Base-by-base conservation (phyloP, 371 early-diverging fungal genomes). In the Circinella minor region DNA sequence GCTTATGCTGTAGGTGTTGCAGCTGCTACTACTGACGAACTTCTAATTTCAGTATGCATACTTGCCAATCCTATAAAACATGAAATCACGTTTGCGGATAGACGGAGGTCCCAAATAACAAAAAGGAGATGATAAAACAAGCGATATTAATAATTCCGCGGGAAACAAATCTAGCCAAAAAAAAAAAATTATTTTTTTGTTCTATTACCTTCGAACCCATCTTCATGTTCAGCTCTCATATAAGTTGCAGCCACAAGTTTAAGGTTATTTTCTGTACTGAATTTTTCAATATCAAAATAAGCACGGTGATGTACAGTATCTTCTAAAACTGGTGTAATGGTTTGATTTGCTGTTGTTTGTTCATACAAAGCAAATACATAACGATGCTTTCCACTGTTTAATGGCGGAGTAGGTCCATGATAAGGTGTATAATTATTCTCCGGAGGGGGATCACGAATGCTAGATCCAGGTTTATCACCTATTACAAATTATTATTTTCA, bases 281-380 rank as follows among this genome's bases (percentile, higher is more conserved):
- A 78, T 27, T 66, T 36, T 15, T 51, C 54, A 61, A 69, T 36
- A 39, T 69, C 61, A 38, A 68, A 73, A 43, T 61, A 66, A 15
- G 69, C 73, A 18, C 73, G 69, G 17, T 73, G 69, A 18, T 46
- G 46, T 1, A 36, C 46, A 0, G 73, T 65, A 14, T 69, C 62
- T 15, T 61, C 63, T 18, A 72, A 54, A 11, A 54, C 62, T 0
- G 74, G 74, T 13, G 14, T 20, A 38, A 73, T 54, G 0, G 37
- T 27, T 20, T 71, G 69, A 20, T 73, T 68, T 18, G 54, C 59
- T 14, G 62, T 47, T 1, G 38, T 18, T 59, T 80, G 80, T 46
- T 80, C 74, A 51, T 69, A 77, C 10, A 80, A 55, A 5, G 72
- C 70, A 62, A 77, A 80, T 1, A 71, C 71, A 48, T 77, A 68